Conservation (phyloP, 805 yeast species). For the Metschnikowia kunwiensis region DNA sequence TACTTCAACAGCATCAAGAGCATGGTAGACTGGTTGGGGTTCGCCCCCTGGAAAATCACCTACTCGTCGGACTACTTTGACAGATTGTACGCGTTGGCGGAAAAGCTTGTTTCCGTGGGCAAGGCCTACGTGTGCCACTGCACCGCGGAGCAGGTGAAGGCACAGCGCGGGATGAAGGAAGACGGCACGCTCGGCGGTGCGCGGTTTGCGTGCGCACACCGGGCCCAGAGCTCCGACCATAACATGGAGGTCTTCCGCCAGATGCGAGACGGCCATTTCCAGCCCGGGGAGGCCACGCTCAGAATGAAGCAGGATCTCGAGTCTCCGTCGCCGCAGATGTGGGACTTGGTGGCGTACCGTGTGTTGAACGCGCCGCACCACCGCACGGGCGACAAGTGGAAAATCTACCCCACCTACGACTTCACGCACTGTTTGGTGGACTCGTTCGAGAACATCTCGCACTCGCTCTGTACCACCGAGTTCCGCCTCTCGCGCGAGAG, state of each 20-base stretch:
- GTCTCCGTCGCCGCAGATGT: conserved; percentile 97
- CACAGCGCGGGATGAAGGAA: conserved; percentile 83
- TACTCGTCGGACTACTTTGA: conserved; percentile 96
- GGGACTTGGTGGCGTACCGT: conserved; percentile 98
- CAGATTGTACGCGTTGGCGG: conserved; percentile 83
- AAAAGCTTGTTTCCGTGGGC: conserved; percentile 64
- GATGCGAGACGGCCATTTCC: conserved; percentile 87
- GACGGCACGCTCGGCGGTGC: conserved; percentile 95
- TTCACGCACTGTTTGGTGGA: conserved; percentile 99
- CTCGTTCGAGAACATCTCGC: conserved; percentile 93
- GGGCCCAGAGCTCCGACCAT: conserved; percentile 68
- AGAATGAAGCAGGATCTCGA: conserved; percentile 94
- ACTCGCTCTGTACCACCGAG: conserved; percentile 95
- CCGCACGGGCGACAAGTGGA: conserved; percentile 97
- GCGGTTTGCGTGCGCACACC: conserved; percentile 77
- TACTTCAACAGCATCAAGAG: conserved; percentile 80
- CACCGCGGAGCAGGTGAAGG: conserved; percentile 85
- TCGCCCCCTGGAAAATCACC: conserved; percentile 88
- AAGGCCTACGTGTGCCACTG: conserved; percentile 92
- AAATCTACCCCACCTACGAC: conserved; percentile 96
- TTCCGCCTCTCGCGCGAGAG: conserved; percentile 88
- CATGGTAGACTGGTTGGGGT: conserved; percentile 93
- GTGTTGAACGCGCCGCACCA: conserved; percentile 90
- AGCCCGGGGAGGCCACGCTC: conserved; percentile 88
- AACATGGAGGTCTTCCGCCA: conserved; percentile 77